Conservation (phyloP, 2,329 filamentous ascomycete species). For the Hypoxylon sp. region DNA sequence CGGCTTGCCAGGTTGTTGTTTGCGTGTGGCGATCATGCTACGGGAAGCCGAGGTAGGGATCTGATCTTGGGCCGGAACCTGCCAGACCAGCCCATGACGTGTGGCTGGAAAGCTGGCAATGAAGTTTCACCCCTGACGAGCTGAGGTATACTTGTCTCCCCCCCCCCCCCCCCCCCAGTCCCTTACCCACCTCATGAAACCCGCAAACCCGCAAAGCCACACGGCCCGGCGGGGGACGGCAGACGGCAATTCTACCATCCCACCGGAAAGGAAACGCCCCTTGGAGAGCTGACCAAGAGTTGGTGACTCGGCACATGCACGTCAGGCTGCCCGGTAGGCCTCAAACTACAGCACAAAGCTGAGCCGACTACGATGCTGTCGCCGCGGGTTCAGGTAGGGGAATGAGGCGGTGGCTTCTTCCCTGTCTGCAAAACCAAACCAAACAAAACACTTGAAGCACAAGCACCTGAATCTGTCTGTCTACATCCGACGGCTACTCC, state of each 20-base stretch:
- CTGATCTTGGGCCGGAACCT: too few relatives aligned
- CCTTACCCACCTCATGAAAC: conserved; percentile 26
- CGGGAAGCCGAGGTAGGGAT: too few relatives aligned
- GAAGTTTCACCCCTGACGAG: conserved; percentile 26
- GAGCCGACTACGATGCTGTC: conserved; percentile 5
- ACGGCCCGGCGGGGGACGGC: conserved; percentile 9
- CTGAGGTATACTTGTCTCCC: conserved; percentile 24
- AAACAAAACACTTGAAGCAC: not conserved
- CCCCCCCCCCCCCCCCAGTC: too few relatives aligned
- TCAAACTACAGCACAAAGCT: not conserved
- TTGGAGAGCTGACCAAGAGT: not conserved
- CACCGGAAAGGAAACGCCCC: not conserved
- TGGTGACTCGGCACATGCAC: conserved; percentile 1
- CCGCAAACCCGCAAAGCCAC: conserved; percentile 26
- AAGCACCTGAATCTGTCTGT: too few relatives aligned
- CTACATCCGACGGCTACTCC: conserved; percentile 16
- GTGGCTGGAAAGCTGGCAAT: not conserved
- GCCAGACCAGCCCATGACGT: too few relatives aligned
- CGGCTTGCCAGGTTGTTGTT: conserved; percentile 19
- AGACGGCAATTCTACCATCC: not conserved
- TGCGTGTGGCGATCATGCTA: not conserved
- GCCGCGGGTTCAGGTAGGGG: conserved; percentile 11
- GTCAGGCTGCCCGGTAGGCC: not conserved
- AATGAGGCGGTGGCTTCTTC: conserved; percentile 20
- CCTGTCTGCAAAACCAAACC: conserved; percentile 13